phyloP scores from a whole-genome alignment of 176 grass and related monocot species.

The Oryza punctata region DNA sequence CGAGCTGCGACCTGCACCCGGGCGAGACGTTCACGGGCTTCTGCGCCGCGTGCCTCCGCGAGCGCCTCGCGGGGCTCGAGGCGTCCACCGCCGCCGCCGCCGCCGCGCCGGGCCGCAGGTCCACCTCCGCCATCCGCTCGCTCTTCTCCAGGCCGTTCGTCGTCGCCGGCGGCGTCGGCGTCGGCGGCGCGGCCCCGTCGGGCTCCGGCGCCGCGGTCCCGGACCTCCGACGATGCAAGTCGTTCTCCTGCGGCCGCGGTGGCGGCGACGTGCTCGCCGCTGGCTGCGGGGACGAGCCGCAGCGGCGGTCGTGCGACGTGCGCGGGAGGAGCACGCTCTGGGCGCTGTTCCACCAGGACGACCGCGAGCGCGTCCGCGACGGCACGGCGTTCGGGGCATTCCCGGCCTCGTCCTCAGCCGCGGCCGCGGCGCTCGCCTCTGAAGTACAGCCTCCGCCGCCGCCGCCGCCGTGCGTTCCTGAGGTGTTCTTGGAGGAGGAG shows the following conservation, averaged over 20 bases:
- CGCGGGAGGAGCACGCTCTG: conserved; percentile 83
- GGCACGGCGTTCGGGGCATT: conserved; percentile 52
- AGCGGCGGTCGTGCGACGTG: conserved; percentile 86
- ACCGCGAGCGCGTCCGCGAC: conserved; percentile 70
- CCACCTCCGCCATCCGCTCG: conserved; percentile 89
- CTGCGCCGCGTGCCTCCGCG: conserved; percentile 87
- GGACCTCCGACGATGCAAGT: conserved; percentile 79
- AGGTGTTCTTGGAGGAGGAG: conserved; percentile 56
- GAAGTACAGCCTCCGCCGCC: conserved; percentile 37
- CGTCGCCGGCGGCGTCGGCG: neutral
- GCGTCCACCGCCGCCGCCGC: conserved; percentile 14
- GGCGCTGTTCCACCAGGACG: conserved; percentile 93
- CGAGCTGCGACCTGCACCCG: conserved; percentile 83
- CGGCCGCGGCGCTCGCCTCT: conserved; percentile 49
- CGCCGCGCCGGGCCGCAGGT: conserved; percentile 60
- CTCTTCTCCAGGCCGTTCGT: conserved; percentile 65
- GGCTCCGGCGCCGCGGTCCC: conserved; percentile 30
- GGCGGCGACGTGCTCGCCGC: conserved; percentile 44
- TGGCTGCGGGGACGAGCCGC: conserved; percentile 47
- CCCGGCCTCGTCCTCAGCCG: conserved; percentile 53
- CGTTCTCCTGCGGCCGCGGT: conserved; percentile 76
- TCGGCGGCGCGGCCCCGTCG: conserved; percentile 9
- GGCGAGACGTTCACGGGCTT: conserved; percentile 79
- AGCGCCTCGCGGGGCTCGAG: conserved; percentile 83
- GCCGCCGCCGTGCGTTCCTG: conserved; percentile 40